Base-by-base conservation (phyloP, 495 filamentous ascomycete species). In the Neurospora tetraspora region DNA sequence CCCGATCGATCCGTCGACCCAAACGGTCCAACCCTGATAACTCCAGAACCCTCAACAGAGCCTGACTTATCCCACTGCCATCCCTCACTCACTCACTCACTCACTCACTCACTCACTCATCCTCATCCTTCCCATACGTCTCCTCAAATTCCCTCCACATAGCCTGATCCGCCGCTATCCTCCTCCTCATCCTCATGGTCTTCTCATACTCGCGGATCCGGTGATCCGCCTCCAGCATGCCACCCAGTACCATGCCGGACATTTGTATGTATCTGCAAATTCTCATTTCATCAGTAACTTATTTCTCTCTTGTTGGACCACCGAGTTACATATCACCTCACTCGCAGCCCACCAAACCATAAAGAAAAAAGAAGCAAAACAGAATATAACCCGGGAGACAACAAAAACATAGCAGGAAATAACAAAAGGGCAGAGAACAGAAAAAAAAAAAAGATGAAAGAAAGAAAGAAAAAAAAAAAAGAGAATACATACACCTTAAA, bases 171-270 rank as follows among this genome's bases (percentile, higher is more conserved):
- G 86, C 82, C 73, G 86, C 83, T 68, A 89, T 74, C 74, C 89
- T 85, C 75, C 91, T 88, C 69, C 90, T 86, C 76, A 90, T 86
- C 77, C 93, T 87, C 72, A 90, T 78, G 45, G 81, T 77, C 74
- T 85, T 81, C 83, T 91, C 85, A 76, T 93, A 95, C 40, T 89
- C 86, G 38, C 89, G 87, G 69, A 96, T 85, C 59, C 92, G 84
- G 71, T 84, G 84, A 82, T 97, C 94, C 1, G 93, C 93, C 85
- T 93, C 93, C 40, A 97, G 85, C 86, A 91, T 93, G 69, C 91
- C 89, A 10, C 94, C 94, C 40, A 96, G 75, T 16, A 92, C 94
- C 94, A 97, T 96, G 71, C 87, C 89, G 27, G 91, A 93, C 84
- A 97, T 92, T 78, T 97, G 94, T 37, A 97, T 82, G 76, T 93